Evolutionary conservation across 2,329 filamentous ascomycete genomes (phyloP).

Genomic region (Hortaea sp.): DNA sequence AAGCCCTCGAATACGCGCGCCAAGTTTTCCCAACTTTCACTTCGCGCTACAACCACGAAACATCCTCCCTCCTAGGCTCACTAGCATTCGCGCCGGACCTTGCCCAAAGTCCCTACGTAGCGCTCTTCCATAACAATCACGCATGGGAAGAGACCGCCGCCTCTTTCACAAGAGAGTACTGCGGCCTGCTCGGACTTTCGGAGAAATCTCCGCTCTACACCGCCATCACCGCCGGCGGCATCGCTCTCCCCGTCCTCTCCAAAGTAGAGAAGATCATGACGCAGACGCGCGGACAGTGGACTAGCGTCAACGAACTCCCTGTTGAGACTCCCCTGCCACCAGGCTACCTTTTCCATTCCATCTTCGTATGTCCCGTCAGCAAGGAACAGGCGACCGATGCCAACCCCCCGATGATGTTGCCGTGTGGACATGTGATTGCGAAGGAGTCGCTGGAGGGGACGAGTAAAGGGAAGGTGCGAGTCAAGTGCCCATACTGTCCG

Average conservation of each 20-base stretch:
- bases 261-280: slow-evolving; percentile 84
- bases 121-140: slow-evolving; percentile 62
- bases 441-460: slow-evolving; percentile 71
- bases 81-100: slow-evolving; percentile 73
- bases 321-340: slow-evolving; percentile 57
- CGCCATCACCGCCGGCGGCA: slow-evolving; percentile 81
- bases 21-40: slow-evolving; percentile 66
- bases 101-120: slow-evolving; percentile 63
- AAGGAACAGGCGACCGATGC: slow-evolving; percentile 90
- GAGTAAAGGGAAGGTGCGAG: slow-evolving; percentile 59
- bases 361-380: slow-evolving; percentile 94
- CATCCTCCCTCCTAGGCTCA: slow-evolving; percentile 70
- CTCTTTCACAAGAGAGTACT: slow-evolving; percentile 78
- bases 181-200: slow-evolving; percentile 77
- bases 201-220: slow-evolving; percentile 90
- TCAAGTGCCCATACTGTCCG: slow-evolving; percentile 97
- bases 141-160: slow-evolving; percentile 74
- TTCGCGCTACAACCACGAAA: slow-evolving; percentile 63
- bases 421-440: slow-evolving; percentile 89
- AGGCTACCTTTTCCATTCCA: slow-evolving; percentile 72
- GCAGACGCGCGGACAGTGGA: slow-evolving; percentile 89
- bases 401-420: slow-evolving; percentile 95
- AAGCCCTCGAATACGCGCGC: slow-evolving; percentile 67
- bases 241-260: slow-evolving; percentile 77
- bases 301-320: slow-evolving; percentile 77